Evolutionary conservation across 306 rosid species (phyloP), one percentile per base, ranked within the genome.

Genomic region (Vigna radiata): DNA sequence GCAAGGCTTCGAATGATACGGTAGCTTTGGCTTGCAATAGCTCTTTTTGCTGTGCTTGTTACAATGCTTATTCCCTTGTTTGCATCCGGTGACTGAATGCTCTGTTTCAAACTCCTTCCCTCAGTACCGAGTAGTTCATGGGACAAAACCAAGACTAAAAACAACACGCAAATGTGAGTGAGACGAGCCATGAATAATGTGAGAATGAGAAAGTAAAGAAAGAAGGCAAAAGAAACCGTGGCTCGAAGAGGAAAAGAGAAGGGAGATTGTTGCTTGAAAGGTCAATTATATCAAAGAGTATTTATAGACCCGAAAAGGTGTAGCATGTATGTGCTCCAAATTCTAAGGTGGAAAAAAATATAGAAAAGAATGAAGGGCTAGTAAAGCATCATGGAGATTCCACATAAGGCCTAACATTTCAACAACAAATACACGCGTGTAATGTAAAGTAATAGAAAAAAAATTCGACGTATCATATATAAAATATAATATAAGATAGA

Each of bases 41-140:
- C 39, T 62, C 29, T n/a, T 56, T 75, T 72, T 72, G 41, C 41
- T 10, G 44, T 15, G 29, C 41, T 31, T 10, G 15, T 72, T n/a
- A 80, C 53, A 46, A 25, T 78, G 70, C 11, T 74, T 36, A 10
- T 33, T 61, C 39, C 48, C 0, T 17, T 74, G 37, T 39, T 18
- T 71, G 75, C 46, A 9, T 76, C 70, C 67, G 83, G 79, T 68
- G 72, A 59, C 3, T 74, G 66, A 80, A 62, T 85, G 69, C 37
- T 81, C 33, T 79, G 53, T 73, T 64, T 83, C 86, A 87, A 21
- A 37, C 62, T 82, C 29, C 92, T 90, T 59, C 87, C 97, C 65
- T 91, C 90, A 33, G n/a, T 68, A 15, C 54, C 21, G n/a, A 77
- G 36, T 29, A 89, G 77, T 68, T 82, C 89, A 55, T 74, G 83